Conservation (phyloP, 176 grass and related monocot genomes). For the Paspalum notatum region DNA sequence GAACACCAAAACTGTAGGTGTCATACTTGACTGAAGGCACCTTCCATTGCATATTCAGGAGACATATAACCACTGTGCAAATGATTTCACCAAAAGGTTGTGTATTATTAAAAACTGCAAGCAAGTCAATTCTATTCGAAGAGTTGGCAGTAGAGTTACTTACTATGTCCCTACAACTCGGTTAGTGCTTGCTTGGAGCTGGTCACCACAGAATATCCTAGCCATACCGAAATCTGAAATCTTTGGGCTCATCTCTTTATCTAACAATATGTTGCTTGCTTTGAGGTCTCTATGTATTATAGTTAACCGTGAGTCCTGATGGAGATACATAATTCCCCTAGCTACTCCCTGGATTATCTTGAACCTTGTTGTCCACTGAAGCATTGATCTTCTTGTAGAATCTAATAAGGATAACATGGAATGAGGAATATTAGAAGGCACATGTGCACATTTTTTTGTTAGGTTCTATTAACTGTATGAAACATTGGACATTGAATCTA, state of each 20-base stretch:
- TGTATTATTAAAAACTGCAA: not conserved
- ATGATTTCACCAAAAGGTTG: not conserved
- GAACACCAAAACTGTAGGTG: slow-evolving; percentile 51
- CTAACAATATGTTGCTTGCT: slow-evolving; percentile 56
- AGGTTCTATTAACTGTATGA: too few species aligned
- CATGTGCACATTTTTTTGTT: not conserved
- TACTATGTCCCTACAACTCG: slow-evolving; percentile 57
- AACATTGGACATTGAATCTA: not conserved
- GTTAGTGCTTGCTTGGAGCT: slow-evolving; percentile 42
- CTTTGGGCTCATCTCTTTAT: slow-evolving; percentile 44
- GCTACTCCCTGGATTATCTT: slow-evolving; percentile 57
- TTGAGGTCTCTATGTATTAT: slow-evolving; percentile 55
- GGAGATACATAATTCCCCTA: slow-evolving; percentile 67
- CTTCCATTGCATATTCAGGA: slow-evolving; percentile 69
- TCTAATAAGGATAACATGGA: slow-evolving; percentile 24
- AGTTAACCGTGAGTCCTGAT: slow-evolving; percentile 51
- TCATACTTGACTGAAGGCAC: slow-evolving; percentile 55
- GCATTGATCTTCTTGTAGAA: slow-evolving; percentile 1
- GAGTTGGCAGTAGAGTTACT: not conserved
- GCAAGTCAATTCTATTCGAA: not conserved
- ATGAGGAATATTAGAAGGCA: not conserved
- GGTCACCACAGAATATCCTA: slow-evolving; percentile 40
- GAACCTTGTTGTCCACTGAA: slow-evolving; percentile 52
- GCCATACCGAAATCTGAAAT: slow-evolving; percentile 73
- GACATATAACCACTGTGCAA: slow-evolving; percentile 59